Evolutionary conservation across 768 basidiomycete species (phyloP), one percentile per base, ranked within the genome.

Genomic region (Chlorophyllum brunneum): DNA sequence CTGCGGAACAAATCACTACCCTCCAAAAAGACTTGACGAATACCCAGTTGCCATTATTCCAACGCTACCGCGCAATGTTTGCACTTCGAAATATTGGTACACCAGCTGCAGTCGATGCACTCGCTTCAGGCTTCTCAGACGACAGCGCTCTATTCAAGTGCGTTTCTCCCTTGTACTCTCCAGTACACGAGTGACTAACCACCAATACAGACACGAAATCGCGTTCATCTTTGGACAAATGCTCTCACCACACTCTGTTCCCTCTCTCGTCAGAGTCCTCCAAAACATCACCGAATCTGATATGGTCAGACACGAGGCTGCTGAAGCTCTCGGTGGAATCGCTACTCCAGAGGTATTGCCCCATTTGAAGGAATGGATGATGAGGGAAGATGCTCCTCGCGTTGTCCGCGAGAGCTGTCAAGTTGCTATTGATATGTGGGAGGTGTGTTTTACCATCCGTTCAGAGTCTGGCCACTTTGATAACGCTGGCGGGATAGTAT

Each of bases 251-350:
- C 85, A 94, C 64, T 88, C 93, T 0, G 88, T 98, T 18, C 93
- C 95, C 8, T 78, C 89, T 0, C 75, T 99, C 27, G 65, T 98
- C 30, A 68, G 78, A 33, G 90, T 95, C 24, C 75, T 99, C n/a
- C 74, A 81, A 57, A 72, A 93, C 58, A 50, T 65, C 1, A 63
- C 70, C 1, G 97, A 98, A 67, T 86, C 86, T 9, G 92, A 94
- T 51, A 98, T 99, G 95, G 97, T 99, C 8, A 82, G 97, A 27
- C 97, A 99, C 60, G 97, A 99, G 68, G 97, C 95, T 22, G 97
- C 97, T 3, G 97, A 99, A 68, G 97, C 97, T 5, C 79, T 99
- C 0, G 97, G 97, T n/a, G 92, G 95, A 4, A 98, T 99, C 51
- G 95, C 87, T 23, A 92, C 88, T 2, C 90, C 92, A 0, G 93